Percentiles rank a stretch among this genome's conserved stretches.
These are phyloP conservation scores for Neobulgaria alba DNA, from an alignment of 2,329 filamentous ascomycete species.

Conservation along the genomic window DNA sequence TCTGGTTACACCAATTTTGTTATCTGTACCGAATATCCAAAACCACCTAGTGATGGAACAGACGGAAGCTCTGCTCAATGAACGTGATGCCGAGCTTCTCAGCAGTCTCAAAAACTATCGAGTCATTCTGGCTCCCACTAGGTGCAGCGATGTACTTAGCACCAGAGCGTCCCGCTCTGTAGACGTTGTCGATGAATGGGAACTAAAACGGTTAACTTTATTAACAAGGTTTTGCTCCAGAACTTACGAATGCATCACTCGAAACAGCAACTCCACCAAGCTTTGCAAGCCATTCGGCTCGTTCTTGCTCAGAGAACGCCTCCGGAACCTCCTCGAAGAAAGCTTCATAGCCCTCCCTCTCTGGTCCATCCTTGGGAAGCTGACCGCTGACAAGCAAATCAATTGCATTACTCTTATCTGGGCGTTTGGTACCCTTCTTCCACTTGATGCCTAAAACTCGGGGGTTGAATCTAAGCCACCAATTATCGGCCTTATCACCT, in stretches of 20 bases:
- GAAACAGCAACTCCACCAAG: conserved; percentile 76
- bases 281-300: conserved; percentile 76
- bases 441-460: conserved; percentile 82
- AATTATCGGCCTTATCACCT: conserved; percentile 97
- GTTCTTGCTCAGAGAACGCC: conserved; percentile 76
- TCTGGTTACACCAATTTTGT: conserved; percentile 13
- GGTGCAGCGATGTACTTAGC: conserved; percentile 95
- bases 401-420: conserved; percentile 97
- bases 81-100: conserved; percentile 90
- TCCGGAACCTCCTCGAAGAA: conserved; percentile 84
- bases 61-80: conserved; percentile 84
- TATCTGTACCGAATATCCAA: neutral
- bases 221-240: neutral
- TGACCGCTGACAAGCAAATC: conserved; percentile 89
- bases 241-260: conserved; percentile 87
- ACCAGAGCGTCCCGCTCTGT: conserved; percentile 79
- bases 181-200: conserved; percentile 97
- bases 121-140: conserved; percentile 79
- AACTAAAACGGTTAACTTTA: conserved; percentile 48
- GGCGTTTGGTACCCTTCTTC: conserved; percentile 94
- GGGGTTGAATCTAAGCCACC: conserved; percentile 98
- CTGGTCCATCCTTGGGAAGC: conserved; percentile 72
- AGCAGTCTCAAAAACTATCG: conserved; percentile 75
- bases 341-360: conserved; percentile 78
- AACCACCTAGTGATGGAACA: conserved; percentile 78